These are phyloP conservation scores for Ambrosia trifida DNA, from an alignment of 129 eudicot species.

Conservation along the genomic window DNA sequence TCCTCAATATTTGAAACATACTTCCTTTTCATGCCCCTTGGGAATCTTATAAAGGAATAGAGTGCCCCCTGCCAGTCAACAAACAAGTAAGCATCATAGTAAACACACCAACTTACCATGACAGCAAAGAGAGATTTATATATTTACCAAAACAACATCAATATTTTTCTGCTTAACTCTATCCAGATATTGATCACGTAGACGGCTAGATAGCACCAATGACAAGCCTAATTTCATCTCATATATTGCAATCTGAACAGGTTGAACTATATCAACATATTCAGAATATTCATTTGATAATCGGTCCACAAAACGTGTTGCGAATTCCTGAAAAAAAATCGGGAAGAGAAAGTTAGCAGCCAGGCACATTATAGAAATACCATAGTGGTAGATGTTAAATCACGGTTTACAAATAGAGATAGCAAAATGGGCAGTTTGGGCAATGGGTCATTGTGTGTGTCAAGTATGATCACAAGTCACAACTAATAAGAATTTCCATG, in stretches of 20 bases:
- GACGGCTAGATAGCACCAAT: constrained; percentile 47
- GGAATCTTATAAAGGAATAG: constrained; percentile 74
- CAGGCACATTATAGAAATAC: neutral
- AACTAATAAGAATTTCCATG: neutral
- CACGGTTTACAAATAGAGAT: neutral
- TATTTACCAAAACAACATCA: constrained; percentile 59
- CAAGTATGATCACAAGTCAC: neutral
- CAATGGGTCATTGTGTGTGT: neutral
- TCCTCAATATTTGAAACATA: constrained; percentile 35
- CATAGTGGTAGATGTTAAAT: constrained; percentile 1
- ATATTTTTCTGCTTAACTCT: constrained; percentile 47
- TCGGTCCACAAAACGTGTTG: constrained; percentile 59
- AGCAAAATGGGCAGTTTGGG: neutral
- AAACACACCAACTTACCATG: neutral
- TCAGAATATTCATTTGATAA: constrained; percentile 66
- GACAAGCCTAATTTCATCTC: constrained; percentile 91
- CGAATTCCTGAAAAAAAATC: constrained; percentile 48
- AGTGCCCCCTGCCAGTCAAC: constrained; percentile 50
- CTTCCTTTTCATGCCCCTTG: constrained; percentile 51
- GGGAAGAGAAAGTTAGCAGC: neutral
- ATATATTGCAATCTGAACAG: constrained; percentile 82
- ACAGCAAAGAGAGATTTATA: constrained; percentile 18
- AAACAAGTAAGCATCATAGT: constrained; percentile 21
- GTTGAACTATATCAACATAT: constrained; percentile 71
- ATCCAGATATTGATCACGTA: constrained; percentile 37